Percentiles rank a stretch among this genome's conserved stretches.
These are phyloP conservation scores for Dipodascopsis uninucleata DNA, from an alignment of 805 yeast genomes.

Conservation along the genomic window DNA sequence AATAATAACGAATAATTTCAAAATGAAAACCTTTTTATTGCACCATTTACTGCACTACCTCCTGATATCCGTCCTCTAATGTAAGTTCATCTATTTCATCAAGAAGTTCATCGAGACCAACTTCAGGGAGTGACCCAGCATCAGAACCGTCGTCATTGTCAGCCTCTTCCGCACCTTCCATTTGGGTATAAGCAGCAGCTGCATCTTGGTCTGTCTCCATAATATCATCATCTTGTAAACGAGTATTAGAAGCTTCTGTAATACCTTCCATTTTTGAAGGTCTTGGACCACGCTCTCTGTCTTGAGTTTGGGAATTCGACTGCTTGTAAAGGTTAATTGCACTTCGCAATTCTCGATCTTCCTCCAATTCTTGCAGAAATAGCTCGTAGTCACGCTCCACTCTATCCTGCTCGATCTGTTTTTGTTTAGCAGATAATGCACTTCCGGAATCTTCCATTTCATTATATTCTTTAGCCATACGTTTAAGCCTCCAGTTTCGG, in stretches of 20 bases:
- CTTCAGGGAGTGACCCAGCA: conserved; percentile 51
- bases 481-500: conserved; percentile 87
- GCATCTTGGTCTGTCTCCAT: conserved; percentile 24
- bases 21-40: background rate
- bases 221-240: conserved; percentile 23
- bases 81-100: conserved; percentile 95
- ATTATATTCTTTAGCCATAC: conserved; percentile 95
- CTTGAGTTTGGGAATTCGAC: conserved; percentile 30
- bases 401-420: conserved; percentile 80
- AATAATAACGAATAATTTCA: background rate
- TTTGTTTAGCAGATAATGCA: conserved; percentile 40
- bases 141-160: conserved; percentile 26
- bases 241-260: conserved; percentile 9
- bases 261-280: conserved; percentile 10
- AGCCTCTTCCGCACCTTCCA: conserved; percentile 13
- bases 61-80: conserved; percentile 49
- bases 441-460: conserved; percentile 63
- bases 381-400: conserved; percentile 93
- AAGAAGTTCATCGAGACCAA: conserved; percentile 84
- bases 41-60: conserved; percentile 1
- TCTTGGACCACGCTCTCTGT: conserved; percentile 10
- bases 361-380: conserved; percentile 96
- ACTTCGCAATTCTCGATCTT: conserved; percentile 90
- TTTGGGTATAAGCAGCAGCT: conserved; percentile 1
- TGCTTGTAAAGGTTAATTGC: conserved; percentile 85